phyloP scores from a whole-genome alignment of 345 rosid genomes.

The Eutrema japonicum region DNA sequence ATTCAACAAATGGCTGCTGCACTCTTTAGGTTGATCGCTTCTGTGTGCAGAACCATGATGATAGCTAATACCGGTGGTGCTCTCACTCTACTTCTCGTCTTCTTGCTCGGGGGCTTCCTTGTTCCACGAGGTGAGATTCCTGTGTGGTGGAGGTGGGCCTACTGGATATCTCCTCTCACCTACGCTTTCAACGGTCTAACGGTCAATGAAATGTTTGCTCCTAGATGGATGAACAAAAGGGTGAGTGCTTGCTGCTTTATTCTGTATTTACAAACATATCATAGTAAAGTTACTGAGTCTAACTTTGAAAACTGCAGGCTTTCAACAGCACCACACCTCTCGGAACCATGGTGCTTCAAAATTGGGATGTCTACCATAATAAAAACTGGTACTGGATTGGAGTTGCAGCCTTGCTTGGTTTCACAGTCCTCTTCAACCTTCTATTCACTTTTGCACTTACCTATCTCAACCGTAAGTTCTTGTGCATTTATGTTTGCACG shows the following conservation, averaged over 20 bases:
- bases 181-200: constrained; percentile 59
- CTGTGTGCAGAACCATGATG: constrained; percentile 53
- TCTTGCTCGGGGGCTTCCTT: constrained; percentile 66
- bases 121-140: constrained; percentile 50
- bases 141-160: constrained; percentile 68
- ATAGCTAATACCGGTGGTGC: constrained; percentile 53
- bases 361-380: constrained; percentile 52
- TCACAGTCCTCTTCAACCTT: constrained; percentile 70
- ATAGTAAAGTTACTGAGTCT: constrained; percentile 6
- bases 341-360: constrained; percentile 60
- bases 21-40: constrained; percentile 53
- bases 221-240: constrained; percentile 56
- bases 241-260: constrained; percentile 36
- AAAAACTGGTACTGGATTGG: constrained; percentile 87
- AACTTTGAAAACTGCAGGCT: constrained; percentile 47
- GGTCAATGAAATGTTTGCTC: constrained; percentile 60
- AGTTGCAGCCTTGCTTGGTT: constrained; percentile 68
- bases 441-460: constrained; percentile 71
- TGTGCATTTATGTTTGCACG: constrained; percentile 15
- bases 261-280: not conserved
- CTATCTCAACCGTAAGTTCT: constrained; percentile 67
- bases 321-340: constrained; percentile 47
- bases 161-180: constrained; percentile 66
- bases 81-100: constrained; percentile 42
- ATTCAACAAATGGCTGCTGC: constrained; percentile 52